phyloP scores from a whole-genome alignment of 163 green algal genomes.

The Chlamydomonas reinhardtii region DNA sequence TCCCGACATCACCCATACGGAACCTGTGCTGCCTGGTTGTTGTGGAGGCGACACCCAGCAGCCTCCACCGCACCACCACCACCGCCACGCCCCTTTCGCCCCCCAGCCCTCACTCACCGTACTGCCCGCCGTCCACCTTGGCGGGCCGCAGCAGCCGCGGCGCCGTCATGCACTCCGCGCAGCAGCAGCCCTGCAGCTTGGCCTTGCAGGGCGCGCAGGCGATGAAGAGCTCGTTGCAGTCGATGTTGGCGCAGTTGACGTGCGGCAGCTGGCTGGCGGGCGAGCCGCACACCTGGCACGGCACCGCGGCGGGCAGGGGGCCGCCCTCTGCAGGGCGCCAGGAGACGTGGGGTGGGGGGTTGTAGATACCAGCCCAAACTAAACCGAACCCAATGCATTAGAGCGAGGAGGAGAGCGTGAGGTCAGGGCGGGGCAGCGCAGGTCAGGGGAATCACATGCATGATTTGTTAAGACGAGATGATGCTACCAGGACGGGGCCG shows the following conservation, averaged over 20 bases:
- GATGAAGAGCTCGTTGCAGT: constrained; percentile 96
- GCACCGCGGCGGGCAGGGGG: constrained; percentile 61
- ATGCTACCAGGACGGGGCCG: no score
- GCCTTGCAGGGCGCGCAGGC: constrained; percentile 80
- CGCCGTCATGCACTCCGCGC: constrained; percentile 79
- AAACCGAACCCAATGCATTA: no score
- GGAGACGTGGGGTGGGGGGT: not conserved
- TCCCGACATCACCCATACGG: no score
- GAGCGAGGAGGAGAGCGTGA: no score
- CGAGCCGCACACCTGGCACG: constrained; percentile 62
- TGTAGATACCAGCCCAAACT: no score
- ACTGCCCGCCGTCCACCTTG: constrained; percentile 67
- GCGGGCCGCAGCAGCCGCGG: constrained; percentile 84
- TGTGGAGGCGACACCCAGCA: no score
- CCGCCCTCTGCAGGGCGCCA: not conserved
- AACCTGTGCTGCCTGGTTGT: no score
- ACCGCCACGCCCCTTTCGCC: not conserved
- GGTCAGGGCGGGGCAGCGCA: no score
- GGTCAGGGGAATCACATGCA: no score
- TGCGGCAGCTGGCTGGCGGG: constrained; percentile 60
- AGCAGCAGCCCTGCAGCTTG: constrained; percentile 84
- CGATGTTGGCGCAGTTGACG: constrained; percentile 87
- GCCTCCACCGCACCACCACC: no score
- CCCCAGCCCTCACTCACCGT: constrained; percentile 12
- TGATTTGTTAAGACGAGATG: no score